These are phyloP conservation scores for Carnegiea gigantea DNA, from an alignment of 179 eudicot species.

Conservation along the genomic window DNA sequence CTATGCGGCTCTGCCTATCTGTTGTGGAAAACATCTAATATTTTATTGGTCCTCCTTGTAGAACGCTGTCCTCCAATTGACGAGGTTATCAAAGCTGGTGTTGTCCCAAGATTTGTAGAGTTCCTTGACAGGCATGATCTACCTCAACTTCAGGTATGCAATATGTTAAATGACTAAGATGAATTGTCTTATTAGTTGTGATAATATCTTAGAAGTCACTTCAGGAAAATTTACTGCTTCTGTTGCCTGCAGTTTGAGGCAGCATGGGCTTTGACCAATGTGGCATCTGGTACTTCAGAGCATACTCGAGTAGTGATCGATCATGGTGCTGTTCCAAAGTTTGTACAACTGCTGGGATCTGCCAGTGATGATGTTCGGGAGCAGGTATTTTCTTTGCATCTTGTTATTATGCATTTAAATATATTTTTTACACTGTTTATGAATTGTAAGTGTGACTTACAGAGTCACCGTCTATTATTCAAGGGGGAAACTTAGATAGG, in stretches of 20 bases:
- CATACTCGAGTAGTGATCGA: conserved; percentile 81
- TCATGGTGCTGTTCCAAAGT: conserved; percentile 80
- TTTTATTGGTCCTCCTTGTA: conserved; percentile 24
- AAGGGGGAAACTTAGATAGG: neutral
- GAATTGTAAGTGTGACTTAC: neutral
- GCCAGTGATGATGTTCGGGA: conserved; percentile 86
- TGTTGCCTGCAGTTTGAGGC: conserved; percentile 56
- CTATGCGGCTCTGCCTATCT: neutral
- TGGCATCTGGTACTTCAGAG: conserved; percentile 86
- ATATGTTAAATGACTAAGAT: neutral
- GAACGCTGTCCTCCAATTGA: conserved; percentile 89
- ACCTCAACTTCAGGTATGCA: conserved; percentile 82
- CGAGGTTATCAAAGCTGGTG: conserved; percentile 82
- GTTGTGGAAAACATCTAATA: conserved; percentile 12
- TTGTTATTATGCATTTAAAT: neutral
- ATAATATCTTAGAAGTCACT: neutral
- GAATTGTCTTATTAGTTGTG: neutral
- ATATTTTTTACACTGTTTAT: too few relatives aligned
- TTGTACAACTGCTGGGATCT: conserved; percentile 80
- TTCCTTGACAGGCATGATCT: conserved; percentile 72
- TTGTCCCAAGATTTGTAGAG: conserved; percentile 78
- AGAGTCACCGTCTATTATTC: neutral
- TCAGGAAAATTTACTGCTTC: neutral
- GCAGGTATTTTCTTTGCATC: conserved; percentile 44
- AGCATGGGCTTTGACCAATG: conserved; percentile 83